These are phyloP conservation scores for Globisporangium spinosum DNA, from an alignment of 352 stramenopile species.

Conservation along the genomic window DNA sequence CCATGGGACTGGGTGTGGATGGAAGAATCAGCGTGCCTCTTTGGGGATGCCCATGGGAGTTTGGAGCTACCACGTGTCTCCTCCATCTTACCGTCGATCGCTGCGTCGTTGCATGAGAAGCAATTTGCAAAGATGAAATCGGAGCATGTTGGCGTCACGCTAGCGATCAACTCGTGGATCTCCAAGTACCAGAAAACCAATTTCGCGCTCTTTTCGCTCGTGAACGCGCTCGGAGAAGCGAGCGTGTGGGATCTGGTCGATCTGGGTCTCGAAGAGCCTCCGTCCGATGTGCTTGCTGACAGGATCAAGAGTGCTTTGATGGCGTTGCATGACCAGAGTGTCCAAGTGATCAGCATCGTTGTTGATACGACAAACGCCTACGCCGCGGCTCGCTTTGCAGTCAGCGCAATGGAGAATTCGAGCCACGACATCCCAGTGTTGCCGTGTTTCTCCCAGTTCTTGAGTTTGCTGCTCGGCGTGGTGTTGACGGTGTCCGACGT, in stretches of 20 bases:
- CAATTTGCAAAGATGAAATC: slow-evolving; percentile 59
- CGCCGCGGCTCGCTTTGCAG: slow-evolving; percentile 36
- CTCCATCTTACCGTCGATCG: slow-evolving; percentile 24
- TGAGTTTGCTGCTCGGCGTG: slow-evolving; percentile 49
- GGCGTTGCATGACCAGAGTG: slow-evolving; percentile 36
- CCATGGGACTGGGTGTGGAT: slow-evolving; percentile 60
- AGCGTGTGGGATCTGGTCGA: slow-evolving; percentile 56
- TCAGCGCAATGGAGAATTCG: slow-evolving; percentile 33
- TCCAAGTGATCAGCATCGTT: slow-evolving; percentile 75
- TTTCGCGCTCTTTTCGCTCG: slow-evolving; percentile 60
- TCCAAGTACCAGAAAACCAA: slow-evolving; percentile 47
- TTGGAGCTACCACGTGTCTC: slow-evolving; percentile 26
- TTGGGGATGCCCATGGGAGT: slow-evolving; percentile 27
- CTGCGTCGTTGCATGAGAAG: slow-evolving; percentile 33
- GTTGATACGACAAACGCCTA: slow-evolving; percentile 42
- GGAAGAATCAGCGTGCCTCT: slow-evolving; percentile 37
- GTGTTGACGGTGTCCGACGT: slow-evolving; percentile 53
- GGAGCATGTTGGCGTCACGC: slow-evolving; percentile 50
- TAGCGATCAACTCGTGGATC: slow-evolving; percentile 63
- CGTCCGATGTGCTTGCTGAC: slow-evolving; percentile 37
- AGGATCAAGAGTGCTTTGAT: slow-evolving; percentile 50
- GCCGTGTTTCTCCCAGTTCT: slow-evolving; percentile 54
- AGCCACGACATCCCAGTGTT: slow-evolving; percentile 51
- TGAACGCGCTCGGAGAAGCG: slow-evolving; percentile 65
- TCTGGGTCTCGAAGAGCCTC: slow-evolving; percentile 38